Evolutionary conservation across 1,284 basidiomycete genomes (phyloP).

Genomic region (Fistulina hepatica): DNA sequence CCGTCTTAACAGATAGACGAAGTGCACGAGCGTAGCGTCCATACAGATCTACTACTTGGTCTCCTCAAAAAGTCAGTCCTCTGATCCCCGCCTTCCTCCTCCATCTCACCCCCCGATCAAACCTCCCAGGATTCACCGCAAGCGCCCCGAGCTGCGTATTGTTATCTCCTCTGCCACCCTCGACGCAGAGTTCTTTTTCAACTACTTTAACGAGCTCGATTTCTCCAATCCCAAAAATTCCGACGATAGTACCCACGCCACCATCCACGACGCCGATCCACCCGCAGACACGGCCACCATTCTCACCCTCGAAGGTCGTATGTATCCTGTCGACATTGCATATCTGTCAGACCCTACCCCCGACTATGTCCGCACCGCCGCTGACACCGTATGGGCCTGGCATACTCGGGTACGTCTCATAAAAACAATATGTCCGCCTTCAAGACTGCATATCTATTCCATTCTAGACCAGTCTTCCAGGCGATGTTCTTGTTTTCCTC

Average conservation of each 20-base stretch:
- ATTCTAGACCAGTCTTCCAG: too few relatives aligned
- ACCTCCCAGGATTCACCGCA: slow-evolving; percentile 64
- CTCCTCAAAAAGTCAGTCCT: slow-evolving; percentile 73
- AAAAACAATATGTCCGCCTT: too few relatives aligned
- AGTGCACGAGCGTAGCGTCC: slow-evolving; percentile 91
- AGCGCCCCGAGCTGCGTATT: slow-evolving; percentile 79
- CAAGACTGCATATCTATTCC: too few relatives aligned
- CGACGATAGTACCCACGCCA: slow-evolving; percentile 44
- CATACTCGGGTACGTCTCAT: slow-evolving; percentile 57
- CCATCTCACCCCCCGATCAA: not conserved
- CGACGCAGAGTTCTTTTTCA: slow-evolving; percentile 78
- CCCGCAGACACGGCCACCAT: slow-evolving; percentile 52
- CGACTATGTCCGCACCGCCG: slow-evolving; percentile 80
- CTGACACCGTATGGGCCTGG: slow-evolving; percentile 79
- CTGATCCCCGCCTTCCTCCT: not conserved
- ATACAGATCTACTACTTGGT: slow-evolving; percentile 90
- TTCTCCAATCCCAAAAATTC: too few relatives aligned
- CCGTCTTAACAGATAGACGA: slow-evolving; percentile 70
- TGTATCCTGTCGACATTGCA: slow-evolving; percentile 83
- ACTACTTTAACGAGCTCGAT: slow-evolving; percentile 82
- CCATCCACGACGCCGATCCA: slow-evolving; percentile 17
- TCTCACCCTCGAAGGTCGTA: slow-evolving; percentile 85
- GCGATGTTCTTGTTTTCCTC: slow-evolving; percentile 89
- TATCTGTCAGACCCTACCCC: slow-evolving; percentile 61
- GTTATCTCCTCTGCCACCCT: slow-evolving; percentile 94